Percentiles rank a stretch among this genome's conserved stretches.
Conservation (phyloP, 2,329 filamentous ascomycete species). For the Neoscytalidium dimidiatum region DNA sequence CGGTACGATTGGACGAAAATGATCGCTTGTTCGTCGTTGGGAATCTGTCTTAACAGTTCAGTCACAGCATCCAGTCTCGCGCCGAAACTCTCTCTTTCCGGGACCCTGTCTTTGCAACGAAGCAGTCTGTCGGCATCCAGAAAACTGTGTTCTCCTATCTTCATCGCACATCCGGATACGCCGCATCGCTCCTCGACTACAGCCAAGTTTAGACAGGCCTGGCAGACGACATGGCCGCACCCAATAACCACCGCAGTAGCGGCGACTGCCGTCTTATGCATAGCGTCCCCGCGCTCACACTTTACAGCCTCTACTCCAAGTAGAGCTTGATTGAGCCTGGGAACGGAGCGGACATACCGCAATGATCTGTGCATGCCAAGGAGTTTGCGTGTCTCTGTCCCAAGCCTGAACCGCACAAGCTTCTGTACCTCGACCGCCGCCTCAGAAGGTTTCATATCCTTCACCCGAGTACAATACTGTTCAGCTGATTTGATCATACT, state of each 20-base stretch:
- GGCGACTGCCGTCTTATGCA: neutral
- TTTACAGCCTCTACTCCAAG: neutral
- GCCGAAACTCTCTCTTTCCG: conserved; percentile 31
- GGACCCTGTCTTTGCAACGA: conserved; percentile 24
- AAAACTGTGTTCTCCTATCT: conserved; percentile 32
- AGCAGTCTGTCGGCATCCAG: conserved; percentile 42
- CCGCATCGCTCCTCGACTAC: conserved; percentile 39
- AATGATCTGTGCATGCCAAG: conserved; percentile 24
- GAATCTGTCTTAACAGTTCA: conserved; percentile 41
- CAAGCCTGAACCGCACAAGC: neutral
- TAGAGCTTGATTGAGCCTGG: neutral
- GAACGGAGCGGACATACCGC: conserved; percentile 23
- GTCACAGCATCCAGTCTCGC: conserved; percentile 53
- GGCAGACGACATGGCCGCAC: conserved; percentile 49
- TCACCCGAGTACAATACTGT: neutral
- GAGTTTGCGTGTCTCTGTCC: neutral
- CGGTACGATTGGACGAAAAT: conserved; percentile 58
- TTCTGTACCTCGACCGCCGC: conserved; percentile 22
- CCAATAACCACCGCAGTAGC: neutral
- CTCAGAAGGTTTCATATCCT: neutral
- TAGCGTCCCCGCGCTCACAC: neutral
- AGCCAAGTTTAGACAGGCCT: conserved; percentile 36
- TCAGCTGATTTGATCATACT: neutral
- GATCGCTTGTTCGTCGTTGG: conserved; percentile 51
- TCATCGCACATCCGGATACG: conserved; percentile 42